Evolutionary conservation across 2,329 filamentous ascomycete species (phyloP).

Genomic region (Coleophoma cylindrospora): DNA sequence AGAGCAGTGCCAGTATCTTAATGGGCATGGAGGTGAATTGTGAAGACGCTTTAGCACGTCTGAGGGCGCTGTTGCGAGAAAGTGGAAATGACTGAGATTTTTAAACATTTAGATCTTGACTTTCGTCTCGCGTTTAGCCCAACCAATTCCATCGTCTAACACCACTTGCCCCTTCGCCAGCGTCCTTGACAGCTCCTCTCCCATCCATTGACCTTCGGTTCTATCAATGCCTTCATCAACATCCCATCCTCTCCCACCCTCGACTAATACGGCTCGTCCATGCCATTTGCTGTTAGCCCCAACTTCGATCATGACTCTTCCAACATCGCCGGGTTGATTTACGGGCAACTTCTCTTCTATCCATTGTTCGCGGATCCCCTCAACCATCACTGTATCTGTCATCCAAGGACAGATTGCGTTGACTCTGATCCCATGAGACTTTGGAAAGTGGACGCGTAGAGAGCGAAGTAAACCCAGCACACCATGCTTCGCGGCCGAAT

Average conservation of each 20-base stretch:
- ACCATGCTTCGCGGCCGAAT: conserved; percentile 38
- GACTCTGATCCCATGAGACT: conserved; percentile 38
- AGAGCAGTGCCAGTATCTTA: conserved; percentile 10
- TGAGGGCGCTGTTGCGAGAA: conserved; percentile 4
- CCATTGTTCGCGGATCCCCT: conserved; percentile 31
- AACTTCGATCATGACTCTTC: conserved; percentile 38
- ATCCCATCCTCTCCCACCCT: conserved; percentile 10
- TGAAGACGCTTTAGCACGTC: conserved; percentile 14
- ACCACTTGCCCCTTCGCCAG: conserved; percentile 7
- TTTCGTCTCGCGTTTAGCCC: neutral
- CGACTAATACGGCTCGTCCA: conserved; percentile 46
- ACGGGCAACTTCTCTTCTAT: conserved; percentile 15
- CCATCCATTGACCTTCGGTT: conserved; percentile 9
- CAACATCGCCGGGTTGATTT: conserved; percentile 39
- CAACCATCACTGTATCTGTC: conserved; percentile 40
- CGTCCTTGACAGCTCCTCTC: conserved; percentile 5
- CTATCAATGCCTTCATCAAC: conserved; percentile 10
- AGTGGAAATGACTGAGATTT: neutral
- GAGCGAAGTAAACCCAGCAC: conserved; percentile 46
- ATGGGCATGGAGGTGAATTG: conserved; percentile 17
- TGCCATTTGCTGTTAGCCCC: conserved; percentile 40
- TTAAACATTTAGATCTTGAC: neutral
- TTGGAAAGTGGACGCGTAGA: conserved; percentile 31
- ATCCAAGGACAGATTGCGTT: conserved; percentile 52
- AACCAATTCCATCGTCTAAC: conserved; percentile 8